Base-by-base conservation (phyloP, 2,329 filamentous ascomycete species). In the Alternaria metachromatica region DNA sequence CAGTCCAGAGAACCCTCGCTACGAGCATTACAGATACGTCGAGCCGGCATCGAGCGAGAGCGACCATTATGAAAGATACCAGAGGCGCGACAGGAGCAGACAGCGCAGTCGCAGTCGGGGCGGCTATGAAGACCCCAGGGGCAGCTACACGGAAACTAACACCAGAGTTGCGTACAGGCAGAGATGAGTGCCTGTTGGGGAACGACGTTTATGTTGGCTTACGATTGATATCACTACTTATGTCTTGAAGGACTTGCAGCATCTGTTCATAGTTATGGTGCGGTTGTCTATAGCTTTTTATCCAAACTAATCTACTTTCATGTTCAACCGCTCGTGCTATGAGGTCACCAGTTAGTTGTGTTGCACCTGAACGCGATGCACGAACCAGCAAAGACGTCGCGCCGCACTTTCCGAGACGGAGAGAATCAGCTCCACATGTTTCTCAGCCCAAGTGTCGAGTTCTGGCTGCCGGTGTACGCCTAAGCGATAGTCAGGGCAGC, bases 1-100 rank as follows among this genome's bases (percentile, higher is more conserved):
- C 44, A 78, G 76, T 53, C 80, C 79, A 2, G 71, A 72, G 30
- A 70, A 70, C 33, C 76, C 77, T 23, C 77, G 80, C 20, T 84
- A 83, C 67, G 82, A 84, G 65, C 81, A 80, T 41, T 84, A 81
- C 65, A 74, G 83, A 45, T 84, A 85, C 66, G 80, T 85, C 7
- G 80, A 84, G 69, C 76, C 78, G 46, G 76, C 77, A 51, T 68
- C 73, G 57, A 75, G 68, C 46, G 75, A 74, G 65, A 76, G 65
- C 51, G 75, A 75, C 56, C 63, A 72, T n/a, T 75, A 70, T 48
- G 69, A 72, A 57, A 65, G 72, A 55, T 70, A 69, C 45, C 64
- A 70, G 58, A 63, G 73, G 48, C 68, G 70, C 23, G 66, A 69
- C 46, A 63, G 70, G 59, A 78, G 72, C 62, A 61, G 73, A 49